Base-by-base conservation (phyloP, 129 eudicot genomes). In the Apium graveolens region DNA sequence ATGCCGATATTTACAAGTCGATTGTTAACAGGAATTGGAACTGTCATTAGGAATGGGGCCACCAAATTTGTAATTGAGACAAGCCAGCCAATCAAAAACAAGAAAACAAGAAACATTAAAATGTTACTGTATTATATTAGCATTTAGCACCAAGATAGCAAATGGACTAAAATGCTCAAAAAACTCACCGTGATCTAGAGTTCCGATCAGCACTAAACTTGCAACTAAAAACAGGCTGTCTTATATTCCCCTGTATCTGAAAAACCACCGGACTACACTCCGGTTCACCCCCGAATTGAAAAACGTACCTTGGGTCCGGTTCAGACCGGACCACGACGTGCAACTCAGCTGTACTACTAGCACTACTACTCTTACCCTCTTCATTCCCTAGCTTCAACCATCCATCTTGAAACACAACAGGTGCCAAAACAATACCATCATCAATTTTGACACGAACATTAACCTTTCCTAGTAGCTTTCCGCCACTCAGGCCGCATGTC, bases 191-290 rank as follows among this genome's bases (percentile, higher is more conserved):
- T 35, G 37, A 27, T 12, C 37, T 82, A 24, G 91, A 79, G 80
- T 86, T 94, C 85, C 96, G 88, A 81, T 91, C 93, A 57, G 97
- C 93, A 78, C 88, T 91, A 77, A 94, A 94, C 84, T 94, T 94
- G 89, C 98, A 94, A 81, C 97, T 94, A 72, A 94, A 94, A 84
- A 94, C 96, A 84, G 98, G 98, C 79, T 94, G 98, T 27, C 98
- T 79, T 0, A 94, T 94, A 74, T 86, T 94, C 87, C 92, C 98
- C 76, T 91, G 97, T 46, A 94, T 90, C 83, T 94, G 98, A 62
- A 85, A 94, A 45, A 94, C 92, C 45, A 91, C 96, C 79, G 97
- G 97, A 42, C 98, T 94, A 75, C 93, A 89, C 86, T 94, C 93
- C 87, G 98, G 98, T 74, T 91, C 98, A 63, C 98, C 97, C 0